Base-by-base conservation (phyloP, 257 asterid genomes). In the Capsicum chinense region DNA sequence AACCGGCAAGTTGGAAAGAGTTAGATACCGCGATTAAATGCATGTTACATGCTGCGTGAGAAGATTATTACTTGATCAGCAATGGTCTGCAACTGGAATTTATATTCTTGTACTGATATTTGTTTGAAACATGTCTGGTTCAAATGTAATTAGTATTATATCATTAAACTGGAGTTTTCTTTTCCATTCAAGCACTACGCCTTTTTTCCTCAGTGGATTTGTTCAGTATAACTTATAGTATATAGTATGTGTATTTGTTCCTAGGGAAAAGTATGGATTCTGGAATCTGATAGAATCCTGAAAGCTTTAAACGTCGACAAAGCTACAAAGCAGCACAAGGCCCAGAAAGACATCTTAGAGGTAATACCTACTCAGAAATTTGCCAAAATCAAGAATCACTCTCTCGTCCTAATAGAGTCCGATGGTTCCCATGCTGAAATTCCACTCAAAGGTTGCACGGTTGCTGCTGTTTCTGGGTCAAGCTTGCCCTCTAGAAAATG, bases 391-490 rank as follows among this genome's bases (percentile, higher is more conserved):
- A 91, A 84, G 88, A 91, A 90, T 79, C 90, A 88, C 67, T 86
- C 57, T 85, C 98, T 96, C 80, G 84, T 87, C 86, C 81, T 96
- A 81, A 88, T 79, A 21, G 99, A 96, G 64, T 79, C 91, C 19
- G 98, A 93, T 92, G 92, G 92, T 86, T 90, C 94, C 54, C 73
- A 15, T 81, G 88, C 88, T n/a, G 93, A 92, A 84, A 91, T 96
- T 89, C 87, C 64, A 68, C 95, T 96, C n/a, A 90, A 57, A 79
- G 97, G 95, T 71, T 96, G 99, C 91, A 87, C 85, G 57, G 60
- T 94, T 69, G 88, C 86, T 8, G 94, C 99, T 90, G 98, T 96
- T 86, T 96, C 99, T 0, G 95, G 97, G 83, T 88, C 99, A 86
- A 88, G 83, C 89, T 60, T 89, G 86, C 80, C 98, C 16, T 83